Evolutionary conservation across 306 rosid species (phyloP), one percentile per base, ranked within the genome.

Genomic region (Crotalaria pallida): DNA sequence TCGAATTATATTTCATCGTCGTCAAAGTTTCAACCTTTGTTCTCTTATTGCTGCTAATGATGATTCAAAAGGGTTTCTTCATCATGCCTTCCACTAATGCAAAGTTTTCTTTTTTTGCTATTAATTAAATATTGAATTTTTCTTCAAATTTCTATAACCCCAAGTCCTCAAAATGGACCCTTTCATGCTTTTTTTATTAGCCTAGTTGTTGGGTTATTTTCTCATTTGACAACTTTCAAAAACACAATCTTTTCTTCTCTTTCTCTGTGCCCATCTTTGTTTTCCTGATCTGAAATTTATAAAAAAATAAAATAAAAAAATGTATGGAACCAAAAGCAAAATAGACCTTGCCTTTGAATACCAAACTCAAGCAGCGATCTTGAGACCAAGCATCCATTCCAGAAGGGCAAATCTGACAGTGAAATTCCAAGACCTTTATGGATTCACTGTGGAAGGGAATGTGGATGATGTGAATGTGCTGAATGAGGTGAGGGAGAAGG

Each of bases 401-500:
- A 86, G 97, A 76, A 81, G 97, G 60, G 99, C 99, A 7, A 89
- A 95, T 85, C 86, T 95, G 19, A 87, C 95, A 0, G 99, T 95
- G 10, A 95, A 95, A 77, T 95, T 95, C 69, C 99, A 95, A 81
- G 99, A 95, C 83, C 96, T 95, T 44, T 95, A 95, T 69, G 96
- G 91, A 47, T 95, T 95, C 70, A 79, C 92, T 4, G 99, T 95
- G 17, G 99, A 95, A 81, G 99, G 99, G 80, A 95, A 89, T 91
- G 99, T 95, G 65, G 99, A 95, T 67, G 97, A 95, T 82, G 99
- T 91, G 11, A 94, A 95, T 63, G 92, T 95, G 84, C 71, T 95
- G 85, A 95, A 95, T 76, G 99, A 95, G 84, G 96, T 95, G 26
- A 77, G 99, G 74, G 99, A 95, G 76, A 95, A 89, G 85, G 99